Percentiles rank a stretch among this genome's conserved stretches.
These are phyloP conservation scores for Pinus taeda DNA, from an alignment of 75 land plant genomes.

Conservation along the genomic window DNA sequence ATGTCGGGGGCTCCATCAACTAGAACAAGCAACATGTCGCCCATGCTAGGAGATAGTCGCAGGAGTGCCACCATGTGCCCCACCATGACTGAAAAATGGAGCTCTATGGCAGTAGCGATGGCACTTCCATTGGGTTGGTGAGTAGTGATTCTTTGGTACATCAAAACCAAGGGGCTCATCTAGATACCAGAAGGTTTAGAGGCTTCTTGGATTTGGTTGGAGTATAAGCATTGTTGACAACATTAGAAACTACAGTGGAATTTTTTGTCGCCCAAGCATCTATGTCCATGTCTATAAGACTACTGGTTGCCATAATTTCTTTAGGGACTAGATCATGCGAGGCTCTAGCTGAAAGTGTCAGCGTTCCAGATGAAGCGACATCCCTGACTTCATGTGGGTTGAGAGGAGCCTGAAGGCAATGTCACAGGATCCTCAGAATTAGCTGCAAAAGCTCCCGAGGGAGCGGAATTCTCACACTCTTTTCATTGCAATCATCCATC, in stretches of 20 bases:
- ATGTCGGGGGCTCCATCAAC: constrained; percentile 90
- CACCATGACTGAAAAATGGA: constrained; percentile 71
- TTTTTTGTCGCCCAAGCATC: constrained; percentile 21
- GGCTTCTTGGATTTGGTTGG: too few species aligned
- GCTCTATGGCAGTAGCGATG: constrained; percentile 62
- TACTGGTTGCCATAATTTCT: constrained; percentile 79
- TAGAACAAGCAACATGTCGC: constrained; percentile 83
- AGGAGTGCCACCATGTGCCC: constrained; percentile 51
- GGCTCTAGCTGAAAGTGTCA: constrained; percentile 71
- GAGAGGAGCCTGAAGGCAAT: constrained; percentile 80
- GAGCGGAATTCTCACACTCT: constrained; percentile 57
- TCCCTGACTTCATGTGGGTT: constrained; percentile 62
- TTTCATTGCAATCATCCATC: neutral
- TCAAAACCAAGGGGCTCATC: too few species aligned
- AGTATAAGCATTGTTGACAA: neutral
- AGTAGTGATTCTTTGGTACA: too few species aligned
- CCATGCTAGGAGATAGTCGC: constrained; percentile 77
- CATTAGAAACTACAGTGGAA: constrained; percentile 1
- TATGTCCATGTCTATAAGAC: constrained; percentile 71
- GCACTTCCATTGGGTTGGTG: neutral
- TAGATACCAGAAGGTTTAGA: too few species aligned
- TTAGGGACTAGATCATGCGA: constrained; percentile 87
- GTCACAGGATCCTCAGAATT: constrained; percentile 76
- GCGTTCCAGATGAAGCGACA: constrained; percentile 56
- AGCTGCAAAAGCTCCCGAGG: constrained; percentile 95